A percentile compares a stretch with the other conserved stretches of the same genome.
These are phyloP conservation scores for Macadamia integrifolia DNA, from an alignment of 164 flowering plant genomes.

Conservation along the genomic window DNA sequence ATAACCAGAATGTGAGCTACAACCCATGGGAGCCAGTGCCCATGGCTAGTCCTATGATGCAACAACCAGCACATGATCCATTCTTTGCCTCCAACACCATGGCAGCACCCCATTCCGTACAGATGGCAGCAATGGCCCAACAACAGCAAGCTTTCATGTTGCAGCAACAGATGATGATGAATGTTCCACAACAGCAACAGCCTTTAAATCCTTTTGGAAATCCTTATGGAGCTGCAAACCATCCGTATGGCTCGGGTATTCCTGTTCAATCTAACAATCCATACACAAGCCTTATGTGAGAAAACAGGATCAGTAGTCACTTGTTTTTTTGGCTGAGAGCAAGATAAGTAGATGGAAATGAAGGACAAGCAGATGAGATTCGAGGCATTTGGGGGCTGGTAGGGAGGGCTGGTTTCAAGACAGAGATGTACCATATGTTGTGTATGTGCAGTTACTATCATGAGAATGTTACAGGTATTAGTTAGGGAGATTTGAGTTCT, in stretches of 20 bases:
- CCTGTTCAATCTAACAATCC: slow-evolving; percentile 65
- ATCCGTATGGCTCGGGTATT: slow-evolving; percentile 50
- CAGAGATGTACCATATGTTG: slow-evolving; percentile 42
- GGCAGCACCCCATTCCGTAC: slow-evolving; percentile 56
- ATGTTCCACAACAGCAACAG: slow-evolving; percentile 41
- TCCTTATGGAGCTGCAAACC: slow-evolving; percentile 36
- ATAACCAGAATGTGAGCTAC: slow-evolving; percentile 56
- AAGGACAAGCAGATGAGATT: neutral
- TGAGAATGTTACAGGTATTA: slow-evolving; percentile 3
- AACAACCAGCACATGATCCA: slow-evolving; percentile 54
- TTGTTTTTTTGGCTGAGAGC: slow-evolving; percentile 1
- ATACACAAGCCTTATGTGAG: slow-evolving; percentile 50
- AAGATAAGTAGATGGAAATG: neutral
- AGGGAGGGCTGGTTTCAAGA: slow-evolving; percentile 3
- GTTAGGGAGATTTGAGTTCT: neutral
- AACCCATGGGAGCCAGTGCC: slow-evolving; percentile 76
- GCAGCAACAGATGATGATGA: slow-evolving; percentile 60
- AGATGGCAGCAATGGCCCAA: slow-evolving; percentile 63
- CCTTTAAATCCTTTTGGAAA: slow-evolving; percentile 51
- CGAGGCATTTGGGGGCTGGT: neutral
- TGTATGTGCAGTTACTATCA: slow-evolving; percentile 23
- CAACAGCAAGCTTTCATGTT: slow-evolving; percentile 66
- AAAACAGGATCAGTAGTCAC: neutral
- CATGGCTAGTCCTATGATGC: slow-evolving; percentile 38
- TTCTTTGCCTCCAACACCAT: slow-evolving; percentile 52